phyloP scores from a whole-genome alignment of 2,329 filamentous ascomycete genomes.

The Arachnomyces sp. region DNA sequence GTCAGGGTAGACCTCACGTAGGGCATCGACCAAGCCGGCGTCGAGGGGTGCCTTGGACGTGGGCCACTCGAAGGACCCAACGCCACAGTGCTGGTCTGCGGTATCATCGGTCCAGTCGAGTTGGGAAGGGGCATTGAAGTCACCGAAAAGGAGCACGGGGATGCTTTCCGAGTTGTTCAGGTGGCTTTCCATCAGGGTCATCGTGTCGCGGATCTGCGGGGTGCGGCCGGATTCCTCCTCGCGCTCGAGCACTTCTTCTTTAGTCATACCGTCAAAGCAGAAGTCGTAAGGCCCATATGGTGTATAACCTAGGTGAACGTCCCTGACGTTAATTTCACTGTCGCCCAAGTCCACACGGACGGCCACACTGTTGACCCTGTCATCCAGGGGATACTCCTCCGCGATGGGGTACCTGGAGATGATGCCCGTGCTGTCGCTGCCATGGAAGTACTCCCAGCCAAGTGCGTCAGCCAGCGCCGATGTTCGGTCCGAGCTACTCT shows the following conservation, averaged over 20 bases:
- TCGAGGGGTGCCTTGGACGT: conserved; percentile 29
- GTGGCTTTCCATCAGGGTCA: conserved; percentile 25
- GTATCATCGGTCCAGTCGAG: conserved; percentile 33
- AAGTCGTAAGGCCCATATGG: conserved; percentile 40
- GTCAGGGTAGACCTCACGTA: conserved; percentile 30
- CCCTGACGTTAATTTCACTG: conserved; percentile 29
- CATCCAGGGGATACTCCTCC: conserved; percentile 19
- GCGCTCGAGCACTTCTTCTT: conserved; percentile 26
- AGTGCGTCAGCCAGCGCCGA: conserved; percentile 30
- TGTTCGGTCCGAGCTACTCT: conserved; percentile 24
- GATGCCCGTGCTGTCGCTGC: conserved; percentile 24
- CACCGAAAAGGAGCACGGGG: conserved; percentile 33
- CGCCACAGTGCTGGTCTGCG: conserved; percentile 30
- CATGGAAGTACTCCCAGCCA: conserved; percentile 33
- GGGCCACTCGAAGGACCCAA: conserved; percentile 30
- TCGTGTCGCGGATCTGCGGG: conserved; percentile 29
- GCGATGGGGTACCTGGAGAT: conserved; percentile 35
- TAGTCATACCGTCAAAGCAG: conserved; percentile 30
- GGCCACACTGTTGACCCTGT: conserved; percentile 24
- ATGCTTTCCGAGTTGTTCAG: conserved; percentile 23
- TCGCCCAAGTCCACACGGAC: conserved; percentile 28
- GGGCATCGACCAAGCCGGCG: conserved; percentile 34
- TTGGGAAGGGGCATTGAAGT: conserved; percentile 40
- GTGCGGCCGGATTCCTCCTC: conserved; percentile 33
- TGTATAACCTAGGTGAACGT: conserved; percentile 29